Evolutionary conservation across 257 asterid species (phyloP), one percentile per base, ranked within the genome.

Genomic region (Solanum stenotomum): DNA sequence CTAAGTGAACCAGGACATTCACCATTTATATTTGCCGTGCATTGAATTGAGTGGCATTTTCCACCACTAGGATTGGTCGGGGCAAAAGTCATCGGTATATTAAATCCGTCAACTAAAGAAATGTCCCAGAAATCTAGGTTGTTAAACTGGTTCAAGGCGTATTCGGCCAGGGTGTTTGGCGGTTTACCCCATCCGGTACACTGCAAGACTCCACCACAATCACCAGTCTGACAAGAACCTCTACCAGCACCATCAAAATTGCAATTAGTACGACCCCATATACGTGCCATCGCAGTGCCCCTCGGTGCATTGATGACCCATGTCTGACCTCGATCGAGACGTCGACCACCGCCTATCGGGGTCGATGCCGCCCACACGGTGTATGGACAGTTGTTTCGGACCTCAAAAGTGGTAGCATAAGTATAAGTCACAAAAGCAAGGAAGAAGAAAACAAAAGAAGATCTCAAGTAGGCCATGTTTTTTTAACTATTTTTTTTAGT

Each of bases 91-190:
- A 91, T 89, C 0, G 96, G 95, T 2, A 95, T 91, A 11, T 95
- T 93, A 89, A 94, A 95, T 3, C 98, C 96, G 7, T 94, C 98
- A 6, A 94, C 91, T 0, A 92, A 82, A 2, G 98, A 95, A 6
- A 94, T 94, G 67, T 95, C 96, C 49, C 89, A 84, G 87, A 92
- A 94, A 85, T 94, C 98, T 7, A 88, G 77, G 87, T 92, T 90
- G 9, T 25, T 61, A 76, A 65, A 92, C 8, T 90, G 91, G 89
- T 94, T 92, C 18, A 93, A 86, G 0, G 88, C 93, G 31, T 67
- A 95, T 27, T 94, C 96, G 0, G 96, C 96, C 0, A 95, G 85
- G 5, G 98, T 95, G 88, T 95, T 93, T 0, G 96, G 98, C 0
- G 98, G 94, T 12, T 6, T 5, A 0, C 98, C 98, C 46, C 74